Percentiles rank a stretch among this genome's conserved stretches.
These are phyloP conservation scores for Ramicandelaber brevisporus DNA, from an alignment of 192 early-diverging fungal genomes.

Conservation along the genomic window DNA sequence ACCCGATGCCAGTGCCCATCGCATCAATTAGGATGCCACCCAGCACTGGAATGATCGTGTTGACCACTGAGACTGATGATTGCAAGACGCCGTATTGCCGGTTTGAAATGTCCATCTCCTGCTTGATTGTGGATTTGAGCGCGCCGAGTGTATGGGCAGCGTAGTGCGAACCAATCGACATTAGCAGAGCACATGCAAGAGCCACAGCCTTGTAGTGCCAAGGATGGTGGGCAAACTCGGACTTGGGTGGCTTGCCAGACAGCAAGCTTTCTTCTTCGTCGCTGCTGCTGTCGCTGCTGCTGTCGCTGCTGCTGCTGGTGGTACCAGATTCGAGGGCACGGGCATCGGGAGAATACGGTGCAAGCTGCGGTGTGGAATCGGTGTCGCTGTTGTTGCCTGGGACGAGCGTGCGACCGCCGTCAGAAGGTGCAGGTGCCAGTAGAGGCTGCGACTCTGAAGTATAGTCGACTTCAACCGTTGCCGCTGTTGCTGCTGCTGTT, in stretches of 20 bases:
- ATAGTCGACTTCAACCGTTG: too few relatives aligned
- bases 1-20: constrained; percentile 29
- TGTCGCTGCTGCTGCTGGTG: too few relatives aligned
- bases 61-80: constrained; percentile 29
- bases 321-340: too few relatives aligned
- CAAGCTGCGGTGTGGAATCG: too few relatives aligned
- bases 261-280: too few relatives aligned
- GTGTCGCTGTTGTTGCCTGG: too few relatives aligned
- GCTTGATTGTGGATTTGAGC: constrained; percentile 46
- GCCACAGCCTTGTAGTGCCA: constrained; percentile 27
- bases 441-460: too few relatives aligned
- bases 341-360: too few relatives aligned
- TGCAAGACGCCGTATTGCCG: constrained; percentile 37
- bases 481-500: too few relatives aligned
- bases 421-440: too few relatives aligned
- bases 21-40: constrained; percentile 30
- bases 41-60: constrained; percentile 24
- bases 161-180: constrained; percentile 49
- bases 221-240: constrained; percentile 8
- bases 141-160: constrained; percentile 45
- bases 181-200: constrained; percentile 24
- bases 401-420: too few relatives aligned
- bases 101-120: constrained; percentile 32
- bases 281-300: too few relatives aligned
- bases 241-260: constrained; percentile 10